Percentiles rank a stretch among this genome's conserved stretches.
Conservation (phyloP, 192 early-diverging fungal genomes). For the Coemansia sp. region DNA sequence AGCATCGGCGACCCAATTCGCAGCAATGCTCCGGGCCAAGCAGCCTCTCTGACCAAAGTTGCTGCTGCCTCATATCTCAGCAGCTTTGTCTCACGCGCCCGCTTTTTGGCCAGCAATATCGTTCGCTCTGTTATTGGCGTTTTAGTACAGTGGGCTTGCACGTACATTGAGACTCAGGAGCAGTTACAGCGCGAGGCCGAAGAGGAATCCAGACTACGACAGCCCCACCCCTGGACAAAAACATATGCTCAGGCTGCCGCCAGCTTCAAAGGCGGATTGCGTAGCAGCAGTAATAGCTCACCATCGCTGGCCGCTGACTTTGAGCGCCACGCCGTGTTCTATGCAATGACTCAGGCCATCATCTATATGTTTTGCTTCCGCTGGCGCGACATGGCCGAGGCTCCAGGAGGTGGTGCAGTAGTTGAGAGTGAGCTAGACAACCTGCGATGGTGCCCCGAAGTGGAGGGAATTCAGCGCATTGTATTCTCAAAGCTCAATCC, state of each 20-base stretch:
- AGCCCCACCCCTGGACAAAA: not conserved
- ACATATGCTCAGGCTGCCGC: conserved; percentile 2
- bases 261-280: not conserved
- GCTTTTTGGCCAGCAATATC: conserved; percentile 62
- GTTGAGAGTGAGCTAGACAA: conserved; percentile 35
- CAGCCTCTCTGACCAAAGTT: conserved; percentile 67
- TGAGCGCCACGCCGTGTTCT: conserved; percentile 76
- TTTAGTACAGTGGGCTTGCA: conserved; percentile 64
- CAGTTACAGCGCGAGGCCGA: conserved; percentile 15
- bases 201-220: not conserved
- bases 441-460: conserved; percentile 61
- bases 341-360: conserved; percentile 80
- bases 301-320: conserved; percentile 46
- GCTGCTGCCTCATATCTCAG: conserved; percentile 82
- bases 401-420: conserved; percentile 16
- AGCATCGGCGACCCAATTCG: conserved; percentile 51
- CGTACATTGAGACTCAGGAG: conserved; percentile 71
- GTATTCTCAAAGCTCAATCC: conserved; percentile 78
- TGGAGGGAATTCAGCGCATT: conserved; percentile 67
- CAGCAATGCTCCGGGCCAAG: conserved; percentile 46
- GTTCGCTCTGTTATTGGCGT: conserved; percentile 69
- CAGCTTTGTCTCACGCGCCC: conserved; percentile 84
- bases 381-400: conserved; percentile 76
- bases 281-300: not conserved
- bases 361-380: conserved; percentile 95